phyloP scores from a whole-genome alignment of 2,329 filamentous ascomycete genomes.

The Talaromyces sp. region DNA sequence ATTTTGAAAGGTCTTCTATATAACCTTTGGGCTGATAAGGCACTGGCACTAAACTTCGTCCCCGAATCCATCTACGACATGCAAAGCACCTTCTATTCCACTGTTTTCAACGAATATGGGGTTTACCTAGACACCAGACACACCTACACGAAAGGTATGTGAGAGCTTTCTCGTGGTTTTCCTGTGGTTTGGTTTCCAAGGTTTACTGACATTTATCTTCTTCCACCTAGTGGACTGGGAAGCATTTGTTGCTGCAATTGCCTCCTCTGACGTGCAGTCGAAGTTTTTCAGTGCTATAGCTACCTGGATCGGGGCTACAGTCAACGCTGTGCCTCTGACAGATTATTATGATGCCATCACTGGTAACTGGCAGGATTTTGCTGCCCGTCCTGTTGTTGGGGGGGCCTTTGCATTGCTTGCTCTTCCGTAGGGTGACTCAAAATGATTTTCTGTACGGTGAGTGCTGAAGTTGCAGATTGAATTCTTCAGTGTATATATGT shows the following conservation, averaged over 20 bases:
- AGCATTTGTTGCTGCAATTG: constrained; percentile 45
- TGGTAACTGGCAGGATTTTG: constrained; percentile 40
- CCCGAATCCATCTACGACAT: constrained; percentile 48
- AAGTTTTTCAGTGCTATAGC: constrained; percentile 44
- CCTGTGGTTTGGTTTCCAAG: no score
- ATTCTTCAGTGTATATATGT: no score
- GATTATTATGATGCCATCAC: constrained; percentile 48
- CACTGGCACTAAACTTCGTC: constrained; percentile 44
- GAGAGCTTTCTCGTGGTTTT: not conserved
- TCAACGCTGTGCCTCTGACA: constrained; percentile 43
- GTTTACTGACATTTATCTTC: not conserved
- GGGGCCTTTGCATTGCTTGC: constrained; percentile 46
- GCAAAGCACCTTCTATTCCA: constrained; percentile 50
- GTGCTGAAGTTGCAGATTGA: no score
- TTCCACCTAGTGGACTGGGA: constrained; percentile 43
- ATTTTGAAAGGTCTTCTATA: constrained; percentile 41
- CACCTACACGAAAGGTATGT: constrained; percentile 41
- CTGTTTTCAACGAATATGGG: constrained; percentile 43
- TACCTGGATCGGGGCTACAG: constrained; percentile 44
- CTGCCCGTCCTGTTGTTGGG: constrained; percentile 48
- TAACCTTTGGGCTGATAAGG: constrained; percentile 48
- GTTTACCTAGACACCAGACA: constrained; percentile 50
- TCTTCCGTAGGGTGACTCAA: constrained; percentile 13
- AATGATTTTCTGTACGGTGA: no score
- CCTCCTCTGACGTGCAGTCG: constrained; percentile 34